Evolutionary conservation across 2,329 filamentous ascomycete genomes (phyloP).

Genomic region (Microascus cirrosus): DNA sequence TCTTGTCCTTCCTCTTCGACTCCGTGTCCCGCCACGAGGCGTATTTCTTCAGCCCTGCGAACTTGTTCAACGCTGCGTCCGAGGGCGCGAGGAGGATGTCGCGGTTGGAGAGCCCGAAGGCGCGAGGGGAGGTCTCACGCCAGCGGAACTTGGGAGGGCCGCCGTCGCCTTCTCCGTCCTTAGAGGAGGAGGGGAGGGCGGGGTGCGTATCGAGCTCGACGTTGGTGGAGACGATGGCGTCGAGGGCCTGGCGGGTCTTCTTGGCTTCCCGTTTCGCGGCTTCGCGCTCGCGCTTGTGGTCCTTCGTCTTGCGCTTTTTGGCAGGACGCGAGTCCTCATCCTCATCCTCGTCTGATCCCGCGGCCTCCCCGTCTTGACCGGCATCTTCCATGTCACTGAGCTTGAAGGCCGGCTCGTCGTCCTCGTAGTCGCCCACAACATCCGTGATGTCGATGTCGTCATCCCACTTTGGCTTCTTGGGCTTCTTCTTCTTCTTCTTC

Average conservation of each 20-base stretch:
- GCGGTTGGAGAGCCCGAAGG: slow-evolving; percentile 77
- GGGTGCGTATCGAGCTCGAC: slow-evolving; percentile 59
- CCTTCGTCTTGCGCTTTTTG: slow-evolving; percentile 51
- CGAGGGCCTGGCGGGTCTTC: slow-evolving; percentile 71
- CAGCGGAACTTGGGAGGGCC: slow-evolving; percentile 57
- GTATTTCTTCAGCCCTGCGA: slow-evolving; percentile 88
- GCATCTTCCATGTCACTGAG: slow-evolving; percentile 41
- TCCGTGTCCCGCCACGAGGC: slow-evolving; percentile 78
- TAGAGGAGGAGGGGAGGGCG: slow-evolving; percentile 40
- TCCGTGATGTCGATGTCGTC: slow-evolving; percentile 98
- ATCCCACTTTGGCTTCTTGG: slow-evolving; percentile 65
- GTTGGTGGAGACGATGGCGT: slow-evolving; percentile 73
- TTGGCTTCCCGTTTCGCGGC: slow-evolving; percentile 61
- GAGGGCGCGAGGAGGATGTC: slow-evolving; percentile 86
- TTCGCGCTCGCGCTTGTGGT: slow-evolving; percentile 46
- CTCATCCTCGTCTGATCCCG: slow-evolving; percentile 23
- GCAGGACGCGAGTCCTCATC: slow-evolving; percentile 30
- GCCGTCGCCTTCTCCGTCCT: slow-evolving; percentile 15
- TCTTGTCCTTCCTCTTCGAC: slow-evolving; percentile 83
- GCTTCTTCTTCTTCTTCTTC: slow-evolving; percentile 49
- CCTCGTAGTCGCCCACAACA: slow-evolving; percentile 71
- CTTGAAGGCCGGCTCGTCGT: slow-evolving; percentile 44
- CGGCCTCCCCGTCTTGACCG: slow-evolving; percentile 24
- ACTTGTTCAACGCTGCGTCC: slow-evolving; percentile 79
- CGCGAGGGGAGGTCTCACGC: slow-evolving; percentile 81